These are phyloP conservation scores for Solanum aculeatissimum DNA, from an alignment of 305 asterid genomes.

Conservation along the genomic window DNA sequence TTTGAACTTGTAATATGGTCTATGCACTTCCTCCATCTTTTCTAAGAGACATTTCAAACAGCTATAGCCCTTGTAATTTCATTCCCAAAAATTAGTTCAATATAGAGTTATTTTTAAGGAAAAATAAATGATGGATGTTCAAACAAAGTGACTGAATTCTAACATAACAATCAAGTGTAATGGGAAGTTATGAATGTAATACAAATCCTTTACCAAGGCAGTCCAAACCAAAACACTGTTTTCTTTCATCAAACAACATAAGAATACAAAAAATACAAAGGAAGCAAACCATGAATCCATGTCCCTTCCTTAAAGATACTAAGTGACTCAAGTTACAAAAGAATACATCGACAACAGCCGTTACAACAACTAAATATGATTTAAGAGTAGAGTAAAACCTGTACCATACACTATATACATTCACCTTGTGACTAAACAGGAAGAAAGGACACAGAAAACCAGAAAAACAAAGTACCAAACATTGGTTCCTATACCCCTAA, in stretches of 20 bases:
- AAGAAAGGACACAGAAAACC: neutral
- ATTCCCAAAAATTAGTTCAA: neutral
- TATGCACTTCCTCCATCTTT: neutral
- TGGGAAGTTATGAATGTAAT: neutral
- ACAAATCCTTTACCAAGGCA: neutral
- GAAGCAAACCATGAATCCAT: constrained; percentile 9
- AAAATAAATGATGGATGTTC: neutral
- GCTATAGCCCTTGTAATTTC: neutral
- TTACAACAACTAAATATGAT: constrained; percentile 1
- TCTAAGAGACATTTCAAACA: neutral
- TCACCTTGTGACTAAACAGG: constrained; percentile 13
- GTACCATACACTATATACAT: constrained; percentile 26
- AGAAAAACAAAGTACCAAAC: constrained; percentile 7
- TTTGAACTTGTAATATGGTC: neutral
- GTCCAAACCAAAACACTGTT: neutral
- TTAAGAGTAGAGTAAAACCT: neutral
- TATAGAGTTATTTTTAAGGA: neutral
- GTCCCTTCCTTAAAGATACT: neutral
- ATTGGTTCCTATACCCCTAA: neutral
- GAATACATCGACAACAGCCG: constrained; percentile 25
- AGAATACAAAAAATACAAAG: constrained; percentile 11
- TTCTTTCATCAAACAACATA: constrained; percentile 8
- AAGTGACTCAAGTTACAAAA: constrained; percentile 30
- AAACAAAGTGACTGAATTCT: neutral
- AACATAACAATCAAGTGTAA: neutral